These are phyloP conservation scores for Microbotryum silenes-acaulis DNA, from an alignment of 1,284 basidiomycete species.

Conservation along the genomic window DNA sequence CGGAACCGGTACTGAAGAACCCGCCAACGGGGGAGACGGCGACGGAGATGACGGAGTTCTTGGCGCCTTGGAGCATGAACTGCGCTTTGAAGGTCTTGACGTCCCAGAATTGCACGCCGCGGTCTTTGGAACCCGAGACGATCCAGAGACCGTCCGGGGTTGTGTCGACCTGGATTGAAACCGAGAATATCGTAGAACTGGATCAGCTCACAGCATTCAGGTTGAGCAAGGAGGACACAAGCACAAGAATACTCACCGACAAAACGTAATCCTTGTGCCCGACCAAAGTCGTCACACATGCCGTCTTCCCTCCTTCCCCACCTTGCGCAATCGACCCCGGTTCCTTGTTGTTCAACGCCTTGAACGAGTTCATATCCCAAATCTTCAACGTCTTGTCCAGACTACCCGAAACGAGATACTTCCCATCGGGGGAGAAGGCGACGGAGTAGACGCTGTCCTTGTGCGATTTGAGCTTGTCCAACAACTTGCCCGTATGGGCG, in stretches of 20 bases:
- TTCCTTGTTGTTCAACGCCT: conserved; percentile 36
- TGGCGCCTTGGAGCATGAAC: conserved; percentile 80
- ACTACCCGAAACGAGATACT: conserved; percentile 65
- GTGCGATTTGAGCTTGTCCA: conserved; percentile 71
- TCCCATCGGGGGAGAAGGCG: conserved; percentile 78
- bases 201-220: too few species aligned
- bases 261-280: conserved; percentile 85
- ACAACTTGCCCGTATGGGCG: conserved; percentile 57
- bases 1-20: conserved; percentile 74
- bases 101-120: conserved; percentile 78
- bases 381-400: conserved; percentile 80
- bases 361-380: conserved; percentile 64
- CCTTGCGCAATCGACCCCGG: conserved; percentile 31
- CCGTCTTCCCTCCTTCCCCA: conserved; percentile 38
- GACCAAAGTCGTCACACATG: conserved; percentile 66
- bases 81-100: conserved; percentile 63
- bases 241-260: conserved; percentile 41
- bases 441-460: conserved; percentile 75
- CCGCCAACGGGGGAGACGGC: conserved; percentile 67
- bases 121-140: conserved; percentile 83
- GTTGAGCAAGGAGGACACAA: too few species aligned
- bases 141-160: conserved; percentile 80
- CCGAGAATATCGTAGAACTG: too few species aligned
- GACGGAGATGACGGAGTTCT: conserved; percentile 82
- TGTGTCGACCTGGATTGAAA: conserved; percentile 49